Evolutionary conservation across 75 land plant species (phyloP).

Genomic region (Selaginella tamariscina): DNA sequence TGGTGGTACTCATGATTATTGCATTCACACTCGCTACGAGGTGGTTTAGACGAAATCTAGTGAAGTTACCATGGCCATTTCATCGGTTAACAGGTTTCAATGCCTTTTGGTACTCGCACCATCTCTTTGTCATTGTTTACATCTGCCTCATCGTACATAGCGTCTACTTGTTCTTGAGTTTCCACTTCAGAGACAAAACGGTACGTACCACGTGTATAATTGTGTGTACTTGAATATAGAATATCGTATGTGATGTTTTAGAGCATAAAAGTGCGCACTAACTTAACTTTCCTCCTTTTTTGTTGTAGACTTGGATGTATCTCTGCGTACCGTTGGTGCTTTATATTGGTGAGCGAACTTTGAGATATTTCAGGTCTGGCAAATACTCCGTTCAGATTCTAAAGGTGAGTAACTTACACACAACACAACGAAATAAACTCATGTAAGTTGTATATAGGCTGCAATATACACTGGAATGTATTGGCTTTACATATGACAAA

Average conservation of each 20-base stretch:
- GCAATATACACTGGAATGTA: slow-evolving; percentile 10
- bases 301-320: slow-evolving; percentile 11
- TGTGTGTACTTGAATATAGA: neutral
- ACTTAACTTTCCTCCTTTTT: neutral
- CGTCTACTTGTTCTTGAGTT: neutral
- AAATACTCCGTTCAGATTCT: neutral
- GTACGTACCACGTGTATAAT: neutral
- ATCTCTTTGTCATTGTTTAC: slow-evolving; percentile 12
- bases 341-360: neutral
- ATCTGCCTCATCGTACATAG: slow-evolving; percentile 2
- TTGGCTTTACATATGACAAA: slow-evolving; percentile 12
- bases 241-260: too few species aligned
- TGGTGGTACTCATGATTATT: slow-evolving; percentile 33
- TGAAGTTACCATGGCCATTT: slow-evolving; percentile 24
- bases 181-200: neutral
- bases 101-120: slow-evolving; percentile 11
- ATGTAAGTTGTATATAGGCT: neutral
- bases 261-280: too few species aligned
- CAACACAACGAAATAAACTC: neutral
- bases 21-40: slow-evolving; percentile 34
- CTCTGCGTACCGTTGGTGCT: slow-evolving; percentile 3
- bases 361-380: neutral
- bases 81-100: slow-evolving; percentile 29
- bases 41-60: slow-evolving; percentile 26
- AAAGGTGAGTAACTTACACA: slow-evolving; percentile 4